Percentiles rank a stretch among this genome's conserved stretches.
Conservation (phyloP, 179 eudicot genomes). For the Pouteria campechiana region DNA sequence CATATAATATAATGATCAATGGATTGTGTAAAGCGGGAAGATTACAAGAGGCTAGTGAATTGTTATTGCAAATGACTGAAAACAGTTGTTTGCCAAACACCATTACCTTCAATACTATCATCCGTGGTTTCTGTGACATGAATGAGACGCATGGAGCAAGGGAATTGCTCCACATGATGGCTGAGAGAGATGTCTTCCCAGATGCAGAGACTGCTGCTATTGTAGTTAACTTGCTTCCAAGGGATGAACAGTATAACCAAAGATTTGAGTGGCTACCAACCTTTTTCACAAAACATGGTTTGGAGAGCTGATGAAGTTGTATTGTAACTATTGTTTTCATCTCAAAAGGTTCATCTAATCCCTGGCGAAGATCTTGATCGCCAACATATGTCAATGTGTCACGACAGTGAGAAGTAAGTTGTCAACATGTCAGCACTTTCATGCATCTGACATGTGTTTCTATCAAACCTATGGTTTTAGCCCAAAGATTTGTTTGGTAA, state of each 20-base stretch:
- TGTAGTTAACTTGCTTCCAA: conserved; percentile 3
- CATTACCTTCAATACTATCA: conserved; percentile 5
- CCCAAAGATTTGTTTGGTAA: no score
- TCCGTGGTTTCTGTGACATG: conserved; percentile 7
- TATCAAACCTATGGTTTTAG: no score
- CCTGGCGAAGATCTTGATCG: no score
- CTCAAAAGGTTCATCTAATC: no score
- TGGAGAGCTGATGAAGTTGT: no score
- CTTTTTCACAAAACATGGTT: neutral
- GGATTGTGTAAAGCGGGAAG: conserved; percentile 7
- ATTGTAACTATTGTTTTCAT: no score
- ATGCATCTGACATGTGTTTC: no score
- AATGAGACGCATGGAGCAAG: conserved; percentile 8
- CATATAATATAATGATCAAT: conserved; percentile 11
- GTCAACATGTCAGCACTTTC: no score
- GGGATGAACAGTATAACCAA: conserved; percentile 1
- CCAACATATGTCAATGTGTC: no score
- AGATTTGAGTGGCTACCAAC: conserved; percentile 3
- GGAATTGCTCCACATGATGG: conserved; percentile 4
- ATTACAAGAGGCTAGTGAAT: conserved; percentile 4
- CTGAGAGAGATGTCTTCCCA: conserved; percentile 3
- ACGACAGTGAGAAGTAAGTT: no score
- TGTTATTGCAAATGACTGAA: conserved; percentile 11
- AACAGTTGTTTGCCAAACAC: conserved; percentile 7
- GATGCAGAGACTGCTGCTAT: conserved; percentile 2